A percentile compares a stretch with the other conserved stretches of the same genome.
Conservation (phyloP, 306 rosid species). For the Cercis canadensis region DNA sequence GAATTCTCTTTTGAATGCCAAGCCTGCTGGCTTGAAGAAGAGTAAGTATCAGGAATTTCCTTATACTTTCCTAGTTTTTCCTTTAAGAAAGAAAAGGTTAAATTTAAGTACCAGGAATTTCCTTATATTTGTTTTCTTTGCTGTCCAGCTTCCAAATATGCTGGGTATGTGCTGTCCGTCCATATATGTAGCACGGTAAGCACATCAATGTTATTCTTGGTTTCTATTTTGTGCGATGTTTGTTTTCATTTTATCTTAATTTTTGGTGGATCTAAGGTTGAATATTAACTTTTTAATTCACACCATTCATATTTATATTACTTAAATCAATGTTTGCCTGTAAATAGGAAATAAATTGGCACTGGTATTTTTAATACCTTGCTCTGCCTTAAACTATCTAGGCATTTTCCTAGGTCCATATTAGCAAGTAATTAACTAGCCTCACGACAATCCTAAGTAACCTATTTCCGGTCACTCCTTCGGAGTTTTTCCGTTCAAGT, state of each 20-base stretch:
- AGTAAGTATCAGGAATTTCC: constrained; percentile 58
- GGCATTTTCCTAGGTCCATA: too few relatives aligned
- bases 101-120: background rate
- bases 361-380: too few relatives aligned
- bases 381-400: too few relatives aligned
- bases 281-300: too few relatives aligned
- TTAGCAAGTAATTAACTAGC: too few relatives aligned
- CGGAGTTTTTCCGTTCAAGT: too few relatives aligned
- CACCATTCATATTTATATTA: too few relatives aligned
- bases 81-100: background rate
- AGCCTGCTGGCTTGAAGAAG: constrained; percentile 92
- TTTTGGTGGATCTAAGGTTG: too few relatives aligned
- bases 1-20: constrained; percentile 85
- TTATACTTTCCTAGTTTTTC: background rate
- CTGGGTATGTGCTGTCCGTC: constrained; percentile 90
- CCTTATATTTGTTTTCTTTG: background rate
- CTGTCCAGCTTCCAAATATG: constrained; percentile 91
- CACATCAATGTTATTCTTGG: constrained; percentile 29
- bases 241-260: background rate
- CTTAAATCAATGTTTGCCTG: too few relatives aligned
- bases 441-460: too few relatives aligned
- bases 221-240: constrained; percentile 21
- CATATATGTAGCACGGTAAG: constrained; percentile 93
- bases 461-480: too few relatives aligned
- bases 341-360: too few relatives aligned